A percentile compares a stretch with the other conserved stretches of the same genome.
Conservation (phyloP, 345 rosid genomes). For the Reutealis trisperma region DNA sequence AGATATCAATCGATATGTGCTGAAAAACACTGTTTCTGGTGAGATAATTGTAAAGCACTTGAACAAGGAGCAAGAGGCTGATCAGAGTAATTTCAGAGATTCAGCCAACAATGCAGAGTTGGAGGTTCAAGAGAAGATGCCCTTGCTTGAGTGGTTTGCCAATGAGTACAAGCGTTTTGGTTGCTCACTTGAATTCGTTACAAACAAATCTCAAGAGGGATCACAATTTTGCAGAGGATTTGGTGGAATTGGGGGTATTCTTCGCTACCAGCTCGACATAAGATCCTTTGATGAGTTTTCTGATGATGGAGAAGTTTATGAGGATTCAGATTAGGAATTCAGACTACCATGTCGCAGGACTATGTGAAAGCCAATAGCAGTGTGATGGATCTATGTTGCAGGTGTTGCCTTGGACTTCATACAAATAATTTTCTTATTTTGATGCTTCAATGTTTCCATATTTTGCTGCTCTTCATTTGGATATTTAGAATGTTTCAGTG, state of each 20-base stretch:
- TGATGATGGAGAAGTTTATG: conserved; percentile 21
- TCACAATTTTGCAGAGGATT: conserved; percentile 39
- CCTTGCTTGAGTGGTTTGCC: conserved; percentile 39
- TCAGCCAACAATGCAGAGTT: conserved; percentile 19
- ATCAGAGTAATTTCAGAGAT: conserved; percentile 37
- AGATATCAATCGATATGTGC: conserved; percentile 33
- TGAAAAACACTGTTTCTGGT: conserved; percentile 33
- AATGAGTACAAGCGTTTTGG: conserved; percentile 31
- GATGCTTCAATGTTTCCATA: background rate
- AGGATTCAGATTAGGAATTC: conserved; percentile 19
- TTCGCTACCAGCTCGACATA: conserved; percentile 33
- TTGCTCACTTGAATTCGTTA: conserved; percentile 39
- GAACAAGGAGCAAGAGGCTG: conserved; percentile 39
- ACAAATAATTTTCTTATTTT: background rate
- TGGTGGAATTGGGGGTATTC: conserved; percentile 45
- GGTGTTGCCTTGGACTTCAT: background rate
- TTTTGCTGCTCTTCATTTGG: background rate
- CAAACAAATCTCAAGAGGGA: conserved; percentile 40
- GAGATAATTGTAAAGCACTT: conserved; percentile 30
- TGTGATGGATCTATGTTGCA: background rate
- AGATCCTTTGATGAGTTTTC: conserved; percentile 29
- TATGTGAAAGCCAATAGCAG: background rate
- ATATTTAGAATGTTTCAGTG: background rate
- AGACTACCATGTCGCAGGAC: background rate
- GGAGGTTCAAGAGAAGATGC: conserved; percentile 36